These are phyloP conservation scores for Suillus variegatus DNA, from an alignment of 768 basidiomycete genomes.

Conservation along the genomic window DNA sequence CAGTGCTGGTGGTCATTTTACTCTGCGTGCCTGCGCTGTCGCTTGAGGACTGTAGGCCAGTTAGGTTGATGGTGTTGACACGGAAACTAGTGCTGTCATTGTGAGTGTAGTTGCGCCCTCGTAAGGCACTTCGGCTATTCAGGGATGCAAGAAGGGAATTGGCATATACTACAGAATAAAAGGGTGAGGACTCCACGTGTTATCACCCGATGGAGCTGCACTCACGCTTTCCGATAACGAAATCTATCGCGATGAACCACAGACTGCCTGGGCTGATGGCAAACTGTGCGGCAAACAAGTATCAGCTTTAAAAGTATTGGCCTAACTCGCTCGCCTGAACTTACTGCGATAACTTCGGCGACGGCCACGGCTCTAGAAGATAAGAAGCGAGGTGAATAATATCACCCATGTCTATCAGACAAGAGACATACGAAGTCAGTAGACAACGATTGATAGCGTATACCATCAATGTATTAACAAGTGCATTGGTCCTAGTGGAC, in stretches of 20 bases:
- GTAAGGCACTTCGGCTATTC: conserved; percentile 40
- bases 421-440: conserved; percentile 43
- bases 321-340: neutral
- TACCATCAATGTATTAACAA: conserved; percentile 45
- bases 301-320: neutral
- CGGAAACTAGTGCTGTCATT: conserved; percentile 5
- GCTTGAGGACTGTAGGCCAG: conserved; percentile 5
- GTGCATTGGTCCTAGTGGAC: conserved; percentile 38
- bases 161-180: conserved; percentile 39
- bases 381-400: neutral
- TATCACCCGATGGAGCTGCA: neutral
- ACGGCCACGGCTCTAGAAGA: conserved; percentile 19
- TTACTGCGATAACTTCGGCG: conserved; percentile 23
- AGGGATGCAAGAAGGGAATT: conserved; percentile 48
- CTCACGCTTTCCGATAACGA: conserved; percentile 49
- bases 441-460: conserved; percentile 53
- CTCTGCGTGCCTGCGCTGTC: neutral
- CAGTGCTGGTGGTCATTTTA: neutral
- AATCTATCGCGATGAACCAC: conserved; percentile 50
- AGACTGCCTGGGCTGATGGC: conserved; percentile 42
- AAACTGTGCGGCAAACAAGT: conserved; percentile 31
- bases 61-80: conserved; percentile 7
- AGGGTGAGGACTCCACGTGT: neutral
- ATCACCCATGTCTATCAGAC: neutral
- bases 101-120: conserved; percentile 14